Evolutionary conservation across 768 basidiomycete species (phyloP), one percentile per base, ranked within the genome.

Genomic region (Mycena belliarum): DNA sequence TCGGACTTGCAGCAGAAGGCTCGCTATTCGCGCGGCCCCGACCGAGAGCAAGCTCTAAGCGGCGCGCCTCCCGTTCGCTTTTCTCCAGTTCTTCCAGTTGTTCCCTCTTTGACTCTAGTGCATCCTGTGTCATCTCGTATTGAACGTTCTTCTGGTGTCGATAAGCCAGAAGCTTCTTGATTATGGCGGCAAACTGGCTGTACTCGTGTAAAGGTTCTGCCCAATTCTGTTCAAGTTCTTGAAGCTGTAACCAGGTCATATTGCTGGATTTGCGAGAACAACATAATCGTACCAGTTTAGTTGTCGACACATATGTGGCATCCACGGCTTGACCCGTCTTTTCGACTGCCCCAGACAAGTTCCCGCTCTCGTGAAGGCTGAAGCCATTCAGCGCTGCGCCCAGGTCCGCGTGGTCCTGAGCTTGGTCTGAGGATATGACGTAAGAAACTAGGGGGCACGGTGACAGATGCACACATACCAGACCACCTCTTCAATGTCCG

Each of bases 81-180:
- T 88, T 92, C 73, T 98, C 97, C 21, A 97, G 79, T 43, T 95
- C 91, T 51, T 89, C 93, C 51, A 99, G 76, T 64, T 86, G 81
- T 66, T 91, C 92, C 54, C 87, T 86, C 72, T 93, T 96, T 15
- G 77, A 76, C 63, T 95, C 95, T 14, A 99, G 78, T 24, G 80
- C 79, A 69, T 98, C 95, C 71, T 96, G 91, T 4, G 97, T 96
- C 83, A 97, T 91, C 74, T 99, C 97, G 67, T 89, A 95, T 70
- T 99, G 97, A 9, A 95, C 90, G 61, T 99, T 95, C 74, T 98
- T 98, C 75, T 95, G 94, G 70, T 98, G 96, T 41, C 97, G 91
- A 74, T 95, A 99, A 0, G 86, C 86, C 45, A 99, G 85, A 32
- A 98, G 77, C 68, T 91, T 91, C 80, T 93, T 95, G 76, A 99